Conservation (phyloP, 306 rosid genomes). For the Rosa rugosa region DNA sequence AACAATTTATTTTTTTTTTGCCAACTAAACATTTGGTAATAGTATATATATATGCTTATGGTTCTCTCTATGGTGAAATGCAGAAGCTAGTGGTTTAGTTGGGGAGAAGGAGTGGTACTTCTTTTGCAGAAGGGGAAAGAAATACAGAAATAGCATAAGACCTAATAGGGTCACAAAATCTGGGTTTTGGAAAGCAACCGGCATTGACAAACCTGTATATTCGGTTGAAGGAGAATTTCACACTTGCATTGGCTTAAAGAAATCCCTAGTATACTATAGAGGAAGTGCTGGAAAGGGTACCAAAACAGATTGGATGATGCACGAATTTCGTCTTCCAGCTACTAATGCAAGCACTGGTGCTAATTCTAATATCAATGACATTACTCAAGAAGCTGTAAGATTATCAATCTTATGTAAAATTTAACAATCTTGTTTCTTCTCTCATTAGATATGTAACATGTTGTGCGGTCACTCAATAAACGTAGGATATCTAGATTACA, state of each 20-base stretch:
- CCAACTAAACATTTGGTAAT: neutral
- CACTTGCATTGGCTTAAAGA: constrained; percentile 25
- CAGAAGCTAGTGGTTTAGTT: constrained; percentile 26
- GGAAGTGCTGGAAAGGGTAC: constrained; percentile 24
- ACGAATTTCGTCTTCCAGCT: constrained; percentile 20
- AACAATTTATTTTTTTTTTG: neutral
- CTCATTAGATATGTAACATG: neutral
- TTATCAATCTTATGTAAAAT: neutral
- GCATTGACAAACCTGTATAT: constrained; percentile 38
- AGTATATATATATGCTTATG: neutral
- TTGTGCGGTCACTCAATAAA: neutral
- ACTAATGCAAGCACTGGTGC: neutral
- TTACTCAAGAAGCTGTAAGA: constrained; percentile 24
- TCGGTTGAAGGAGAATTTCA: constrained; percentile 13
- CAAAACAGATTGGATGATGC: constrained; percentile 28
- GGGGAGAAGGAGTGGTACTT: constrained; percentile 44
- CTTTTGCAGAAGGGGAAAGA: constrained; percentile 40
- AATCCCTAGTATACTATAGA: constrained; percentile 24
- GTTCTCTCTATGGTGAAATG: neutral
- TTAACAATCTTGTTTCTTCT: neutral
- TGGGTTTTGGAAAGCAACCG: constrained; percentile 49
- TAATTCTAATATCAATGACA: constrained; percentile 6
- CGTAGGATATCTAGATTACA: no score
- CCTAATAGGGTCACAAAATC: constrained; percentile 42
- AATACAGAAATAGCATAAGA: constrained; percentile 41